phyloP scores from a whole-genome alignment of 2,329 filamentous ascomycete species.

The Alternaria ventricosa region DNA sequence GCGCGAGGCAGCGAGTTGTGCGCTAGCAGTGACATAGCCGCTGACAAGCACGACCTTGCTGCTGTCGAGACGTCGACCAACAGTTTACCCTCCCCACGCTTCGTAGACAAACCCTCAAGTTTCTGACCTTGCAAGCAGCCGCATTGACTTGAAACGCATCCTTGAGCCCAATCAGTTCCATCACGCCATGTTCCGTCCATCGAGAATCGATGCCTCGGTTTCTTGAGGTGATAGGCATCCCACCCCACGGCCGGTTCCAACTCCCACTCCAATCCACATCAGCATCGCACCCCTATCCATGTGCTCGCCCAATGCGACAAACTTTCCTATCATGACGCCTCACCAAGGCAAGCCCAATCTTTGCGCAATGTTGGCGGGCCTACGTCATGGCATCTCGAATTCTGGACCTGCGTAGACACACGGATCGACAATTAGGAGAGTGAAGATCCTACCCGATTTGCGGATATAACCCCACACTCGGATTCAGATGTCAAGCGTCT shows the following conservation, averaged over 20 bases:
- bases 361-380: conserved; percentile 5
- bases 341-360: background rate
- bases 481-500: background rate
- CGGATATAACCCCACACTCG: background rate
- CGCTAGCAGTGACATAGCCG: conserved; percentile 14
- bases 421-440: conserved; percentile 27
- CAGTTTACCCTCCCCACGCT: conserved; percentile 5
- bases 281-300: conserved; percentile 8
- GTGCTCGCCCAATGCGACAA: conserved; percentile 8
- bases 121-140: background rate
- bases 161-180: background rate
- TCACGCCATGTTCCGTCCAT: background rate
- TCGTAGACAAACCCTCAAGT: background rate
- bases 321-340: conserved; percentile 11
- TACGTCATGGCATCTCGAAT: conserved; percentile 22
- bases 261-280: conserved; percentile 7
- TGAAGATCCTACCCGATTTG: conserved; percentile 10
- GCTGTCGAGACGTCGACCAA: background rate
- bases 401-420: conserved; percentile 23
- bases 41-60: background rate
- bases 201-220: background rate
- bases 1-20: conserved; percentile 9
- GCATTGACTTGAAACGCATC: background rate
- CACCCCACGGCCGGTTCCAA: conserved; percentile 21
- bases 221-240: conserved; percentile 15